Evolutionary conservation across 139 green algal species (phyloP).

Genomic region (Chlamydomonas sphaeroides): DNA sequence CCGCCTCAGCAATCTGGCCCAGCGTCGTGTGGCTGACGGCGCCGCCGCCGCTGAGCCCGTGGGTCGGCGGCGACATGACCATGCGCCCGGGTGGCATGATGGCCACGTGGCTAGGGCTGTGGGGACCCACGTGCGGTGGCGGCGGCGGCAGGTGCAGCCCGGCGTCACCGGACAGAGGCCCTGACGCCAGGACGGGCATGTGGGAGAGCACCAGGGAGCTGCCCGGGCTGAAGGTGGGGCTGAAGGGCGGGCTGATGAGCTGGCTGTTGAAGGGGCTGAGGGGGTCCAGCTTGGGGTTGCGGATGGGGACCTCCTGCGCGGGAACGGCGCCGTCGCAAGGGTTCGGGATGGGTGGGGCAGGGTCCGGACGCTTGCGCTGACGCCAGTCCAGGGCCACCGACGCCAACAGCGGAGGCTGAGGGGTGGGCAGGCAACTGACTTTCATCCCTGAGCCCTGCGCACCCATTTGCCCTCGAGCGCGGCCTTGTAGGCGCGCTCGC

Average conservation of each 20-base stretch:
- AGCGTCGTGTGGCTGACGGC: too few relatives aligned
- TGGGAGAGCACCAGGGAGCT: not conserved
- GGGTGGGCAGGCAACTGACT: too few relatives aligned
- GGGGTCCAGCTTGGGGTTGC: slow-evolving; percentile 67
- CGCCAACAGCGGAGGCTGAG: too few relatives aligned
- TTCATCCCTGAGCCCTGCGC: too few relatives aligned
- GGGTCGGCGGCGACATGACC: slow-evolving; percentile 43
- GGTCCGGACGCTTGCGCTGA: too few relatives aligned
- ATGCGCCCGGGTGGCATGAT: slow-evolving; percentile 35
- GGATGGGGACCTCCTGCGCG: slow-evolving; percentile 79
- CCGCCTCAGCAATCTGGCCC: too few relatives aligned
- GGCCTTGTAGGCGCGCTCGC: slow-evolving; percentile 76
- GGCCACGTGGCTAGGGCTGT: slow-evolving; percentile 9
- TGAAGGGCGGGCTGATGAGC: not conserved
- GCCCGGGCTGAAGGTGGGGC: slow-evolving; percentile 4
- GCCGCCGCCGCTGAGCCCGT: not conserved
- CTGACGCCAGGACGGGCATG: not conserved
- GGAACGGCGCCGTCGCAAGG: too few relatives aligned
- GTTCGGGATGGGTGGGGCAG: too few relatives aligned
- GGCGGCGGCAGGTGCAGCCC: too few relatives aligned
- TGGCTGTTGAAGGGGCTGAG: slow-evolving; percentile 59
- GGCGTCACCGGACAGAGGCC: too few relatives aligned
- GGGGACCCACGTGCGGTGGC: too few relatives aligned
- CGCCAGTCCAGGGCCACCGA: too few relatives aligned
- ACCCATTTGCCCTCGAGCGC: slow-evolving; percentile 84